Conservation (phyloP, 805 yeast species). For the Wickerhamomyces subpelliculosus region DNA sequence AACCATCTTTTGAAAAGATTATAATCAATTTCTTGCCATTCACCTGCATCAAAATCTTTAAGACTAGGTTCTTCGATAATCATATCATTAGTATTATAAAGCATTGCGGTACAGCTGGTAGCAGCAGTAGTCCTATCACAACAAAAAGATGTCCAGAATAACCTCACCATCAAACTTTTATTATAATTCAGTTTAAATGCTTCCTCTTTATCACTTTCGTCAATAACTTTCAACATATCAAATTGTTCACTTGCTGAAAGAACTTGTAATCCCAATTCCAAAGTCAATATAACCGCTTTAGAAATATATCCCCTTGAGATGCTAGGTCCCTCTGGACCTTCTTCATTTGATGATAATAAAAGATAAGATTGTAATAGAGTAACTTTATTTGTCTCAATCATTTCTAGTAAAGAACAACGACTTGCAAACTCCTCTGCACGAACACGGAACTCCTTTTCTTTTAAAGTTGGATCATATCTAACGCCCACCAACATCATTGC, state of each 20-base stretch:
- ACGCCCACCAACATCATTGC: conserved; percentile 4
- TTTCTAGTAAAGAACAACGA: conserved; percentile 2
- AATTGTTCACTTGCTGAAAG: conserved; percentile 1
- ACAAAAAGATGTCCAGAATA: conserved; percentile 7
- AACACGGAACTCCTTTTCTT: background rate
- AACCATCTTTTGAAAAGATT: conserved; percentile 4
- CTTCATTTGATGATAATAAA: conserved; percentile 1
- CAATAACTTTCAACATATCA: conserved; percentile 3
- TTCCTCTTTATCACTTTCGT: conserved; percentile 1
- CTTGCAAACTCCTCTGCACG: conserved; percentile 1
- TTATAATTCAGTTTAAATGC: conserved; percentile 4
- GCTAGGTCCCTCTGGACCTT: conserved; percentile 7
- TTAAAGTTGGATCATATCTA: background rate
- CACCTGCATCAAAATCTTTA: conserved; percentile 3
- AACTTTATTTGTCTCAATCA: conserved; percentile 7
- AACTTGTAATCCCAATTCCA: conserved; percentile 5
- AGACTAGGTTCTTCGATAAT: conserved; percentile 4
- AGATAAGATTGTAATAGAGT: conserved; percentile 5
- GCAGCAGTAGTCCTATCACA: conserved; percentile 6
- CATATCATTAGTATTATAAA: conserved; percentile 2
- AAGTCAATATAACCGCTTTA: conserved; percentile 3
- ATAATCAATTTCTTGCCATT: background rate
- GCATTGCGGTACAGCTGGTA: conserved; percentile 7
- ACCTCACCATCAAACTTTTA: conserved; percentile 2
- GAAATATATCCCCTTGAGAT: conserved; percentile 3